These are phyloP conservation scores for Atkinsonella texensis DNA, from an alignment of 2,329 filamentous ascomycete species.

Conservation along the genomic window DNA sequence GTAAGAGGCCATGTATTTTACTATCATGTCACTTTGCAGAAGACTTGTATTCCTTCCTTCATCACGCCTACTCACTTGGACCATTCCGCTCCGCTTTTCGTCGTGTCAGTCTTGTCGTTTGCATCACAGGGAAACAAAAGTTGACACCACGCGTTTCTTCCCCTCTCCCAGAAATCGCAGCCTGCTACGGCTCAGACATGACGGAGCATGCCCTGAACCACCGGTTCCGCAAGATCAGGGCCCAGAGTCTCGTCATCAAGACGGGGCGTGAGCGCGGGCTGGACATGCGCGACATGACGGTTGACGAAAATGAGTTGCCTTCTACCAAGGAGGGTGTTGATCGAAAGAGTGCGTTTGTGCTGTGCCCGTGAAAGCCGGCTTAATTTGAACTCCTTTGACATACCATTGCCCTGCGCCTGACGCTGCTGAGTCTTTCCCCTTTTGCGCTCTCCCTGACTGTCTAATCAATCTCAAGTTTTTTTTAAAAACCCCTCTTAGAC, in stretches of 20 bases:
- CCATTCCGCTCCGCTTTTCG: not conserved
- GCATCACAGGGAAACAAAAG: constrained; percentile 12
- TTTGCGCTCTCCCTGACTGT: too few relatives aligned
- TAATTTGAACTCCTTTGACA: not conserved
- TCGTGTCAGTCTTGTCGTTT: not conserved
- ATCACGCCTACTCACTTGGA: not conserved
- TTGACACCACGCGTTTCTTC: constrained; percentile 13
- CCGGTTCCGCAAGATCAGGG: constrained; percentile 35
- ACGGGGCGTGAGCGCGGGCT: constrained; percentile 21
- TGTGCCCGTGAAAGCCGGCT: not conserved
- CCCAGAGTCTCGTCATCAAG: constrained; percentile 27
- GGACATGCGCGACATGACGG: constrained; percentile 31
- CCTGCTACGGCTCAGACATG: constrained; percentile 37
- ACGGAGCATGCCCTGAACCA: constrained; percentile 36
- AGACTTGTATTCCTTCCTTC: not conserved
- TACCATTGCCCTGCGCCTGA: not conserved
- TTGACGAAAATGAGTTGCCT: constrained; percentile 23
- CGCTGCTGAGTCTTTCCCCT: too few relatives aligned
- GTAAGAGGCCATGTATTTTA: constrained; percentile 28
- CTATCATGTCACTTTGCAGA: not conserved
- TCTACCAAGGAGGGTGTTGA: constrained; percentile 26
- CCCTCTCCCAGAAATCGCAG: constrained; percentile 30
- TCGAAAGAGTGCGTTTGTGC: constrained; percentile 26
- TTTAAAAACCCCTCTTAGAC: too few relatives aligned
- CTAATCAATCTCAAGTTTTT: not conserved